These are phyloP conservation scores for Glycyrrhiza uralensis DNA, from an alignment of 306 rosid genomes.

Conservation along the genomic window DNA sequence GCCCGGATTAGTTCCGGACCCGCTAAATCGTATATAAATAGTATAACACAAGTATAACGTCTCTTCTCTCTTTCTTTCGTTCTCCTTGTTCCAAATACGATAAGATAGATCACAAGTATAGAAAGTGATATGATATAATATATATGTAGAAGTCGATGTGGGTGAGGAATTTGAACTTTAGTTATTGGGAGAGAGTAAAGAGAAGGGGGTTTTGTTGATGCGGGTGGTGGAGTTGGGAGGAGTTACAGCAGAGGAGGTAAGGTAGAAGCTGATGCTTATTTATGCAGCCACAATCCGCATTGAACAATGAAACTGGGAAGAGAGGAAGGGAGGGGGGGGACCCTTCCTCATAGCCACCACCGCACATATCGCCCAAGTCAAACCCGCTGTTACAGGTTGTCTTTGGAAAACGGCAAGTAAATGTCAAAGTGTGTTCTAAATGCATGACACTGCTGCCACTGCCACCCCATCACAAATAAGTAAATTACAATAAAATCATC, in stretches of 20 bases:
- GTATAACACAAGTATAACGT: background rate
- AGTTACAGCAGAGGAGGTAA: background rate
- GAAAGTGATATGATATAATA: too few relatives aligned
- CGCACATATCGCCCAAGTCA: slow-evolving; percentile 1
- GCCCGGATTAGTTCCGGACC: slow-evolving; percentile 49
- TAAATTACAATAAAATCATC: too few relatives aligned
- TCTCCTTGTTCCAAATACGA: too few relatives aligned
- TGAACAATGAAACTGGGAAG: background rate
- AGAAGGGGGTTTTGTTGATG: too few relatives aligned
- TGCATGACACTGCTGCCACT: background rate
- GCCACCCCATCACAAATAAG: background rate
- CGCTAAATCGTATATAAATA: background rate
- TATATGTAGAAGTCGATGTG: background rate
- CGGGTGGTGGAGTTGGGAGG: background rate
- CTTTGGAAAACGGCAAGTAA: background rate
- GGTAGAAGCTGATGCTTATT: background rate
- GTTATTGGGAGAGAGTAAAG: background rate
- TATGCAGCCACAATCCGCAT: background rate
- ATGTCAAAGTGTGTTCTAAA: slow-evolving; percentile 6
- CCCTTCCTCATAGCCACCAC: background rate
- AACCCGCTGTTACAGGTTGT: slow-evolving; percentile 24
- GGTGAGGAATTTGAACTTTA: background rate
- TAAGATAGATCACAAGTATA: background rate
- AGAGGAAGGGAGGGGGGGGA: background rate
- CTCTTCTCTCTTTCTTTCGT: background rate